phyloP scores from a whole-genome alignment of 352 stramenopile species.

The Pythium myriotylum region DNA sequence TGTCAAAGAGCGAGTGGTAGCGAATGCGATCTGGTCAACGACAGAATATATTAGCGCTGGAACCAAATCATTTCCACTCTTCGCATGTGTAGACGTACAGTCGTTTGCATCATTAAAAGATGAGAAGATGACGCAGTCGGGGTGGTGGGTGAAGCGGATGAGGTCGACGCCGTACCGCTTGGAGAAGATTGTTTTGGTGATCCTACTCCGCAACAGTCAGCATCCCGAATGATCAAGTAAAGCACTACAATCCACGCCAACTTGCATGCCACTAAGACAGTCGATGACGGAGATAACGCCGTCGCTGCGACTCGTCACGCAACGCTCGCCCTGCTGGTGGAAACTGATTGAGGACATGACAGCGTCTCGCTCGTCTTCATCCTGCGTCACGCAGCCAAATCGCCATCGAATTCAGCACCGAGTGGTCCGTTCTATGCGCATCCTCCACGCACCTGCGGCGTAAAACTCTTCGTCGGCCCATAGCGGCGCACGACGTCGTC shows the following conservation, averaged over 20 bases:
- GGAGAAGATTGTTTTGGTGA: conserved; percentile 85
- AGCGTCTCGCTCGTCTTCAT: conserved; percentile 69
- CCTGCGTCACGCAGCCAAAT: conserved; percentile 28
- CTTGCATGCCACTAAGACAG: conserved; percentile 80
- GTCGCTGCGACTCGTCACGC: conserved; percentile 75
- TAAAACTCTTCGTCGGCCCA: conserved; percentile 66
- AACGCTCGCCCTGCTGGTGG: conserved; percentile 78
- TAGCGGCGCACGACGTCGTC: conserved; percentile 70
- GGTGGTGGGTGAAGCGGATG: conserved; percentile 79
- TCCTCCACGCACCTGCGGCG: conserved; percentile 42
- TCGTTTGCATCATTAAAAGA: conserved; percentile 75
- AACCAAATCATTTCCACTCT: too few species aligned
- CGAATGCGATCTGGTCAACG: conserved; percentile 63
- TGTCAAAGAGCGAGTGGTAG: conserved; percentile 90
- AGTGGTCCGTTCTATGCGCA: background rate
- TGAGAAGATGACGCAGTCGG: conserved; percentile 87
- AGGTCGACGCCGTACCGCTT: conserved; percentile 85
- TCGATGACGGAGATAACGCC: conserved; percentile 83
- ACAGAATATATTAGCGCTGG: too few species aligned
- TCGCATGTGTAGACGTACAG: conserved; percentile 37
- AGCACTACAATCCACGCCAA: background rate
- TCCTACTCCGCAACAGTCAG: conserved; percentile 30
- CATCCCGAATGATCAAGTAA: background rate
- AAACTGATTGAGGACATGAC: conserved; percentile 72
- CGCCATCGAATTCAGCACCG: background rate